These are phyloP conservation scores for Paralagenidium karlingii DNA, from an alignment of 352 stramenopile genomes.

Conservation along the genomic window DNA sequence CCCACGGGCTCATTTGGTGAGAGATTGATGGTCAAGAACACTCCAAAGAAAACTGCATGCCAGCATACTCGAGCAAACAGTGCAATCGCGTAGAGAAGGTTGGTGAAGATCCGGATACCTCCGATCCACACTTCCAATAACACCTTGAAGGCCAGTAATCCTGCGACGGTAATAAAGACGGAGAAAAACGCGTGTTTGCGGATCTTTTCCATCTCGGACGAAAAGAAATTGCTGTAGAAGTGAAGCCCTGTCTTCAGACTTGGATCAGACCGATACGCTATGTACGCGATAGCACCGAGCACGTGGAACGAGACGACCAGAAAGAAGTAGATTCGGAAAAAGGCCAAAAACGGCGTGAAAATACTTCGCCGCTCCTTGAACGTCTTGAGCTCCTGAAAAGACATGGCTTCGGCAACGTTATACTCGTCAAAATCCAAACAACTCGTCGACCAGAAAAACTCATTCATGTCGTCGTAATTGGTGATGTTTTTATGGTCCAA, in stretches of 20 bases:
- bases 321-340: slow-evolving; percentile 84
- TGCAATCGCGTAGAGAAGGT: slow-evolving; percentile 32
- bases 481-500: slow-evolving; percentile 80
- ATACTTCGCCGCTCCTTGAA: slow-evolving; percentile 79
- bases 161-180: slow-evolving; percentile 51
- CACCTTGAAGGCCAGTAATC: slow-evolving; percentile 48
- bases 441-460: slow-evolving; percentile 76
- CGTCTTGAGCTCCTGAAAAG: slow-evolving; percentile 58
- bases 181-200: slow-evolving; percentile 67
- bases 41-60: slow-evolving; percentile 67
- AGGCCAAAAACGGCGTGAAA: slow-evolving; percentile 66
- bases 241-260: slow-evolving; percentile 28
- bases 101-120: slow-evolving; percentile 53
- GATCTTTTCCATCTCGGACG: slow-evolving; percentile 42
- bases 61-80: slow-evolving; percentile 65
- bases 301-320: slow-evolving; percentile 70
- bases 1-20: slow-evolving; percentile 56
- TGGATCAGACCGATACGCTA: slow-evolving; percentile 59
- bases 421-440: slow-evolving; percentile 77
- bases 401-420: slow-evolving; percentile 62
- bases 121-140: slow-evolving; percentile 78
- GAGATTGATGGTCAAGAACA: slow-evolving; percentile 56
- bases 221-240: slow-evolving; percentile 71
- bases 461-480: slow-evolving; percentile 86
- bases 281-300: slow-evolving; percentile 68